Evolutionary conservation across 2,329 filamentous ascomycete species (phyloP), one percentile per base, ranked within the genome.

Genomic region (Pyrenochaeta sp.): DNA sequence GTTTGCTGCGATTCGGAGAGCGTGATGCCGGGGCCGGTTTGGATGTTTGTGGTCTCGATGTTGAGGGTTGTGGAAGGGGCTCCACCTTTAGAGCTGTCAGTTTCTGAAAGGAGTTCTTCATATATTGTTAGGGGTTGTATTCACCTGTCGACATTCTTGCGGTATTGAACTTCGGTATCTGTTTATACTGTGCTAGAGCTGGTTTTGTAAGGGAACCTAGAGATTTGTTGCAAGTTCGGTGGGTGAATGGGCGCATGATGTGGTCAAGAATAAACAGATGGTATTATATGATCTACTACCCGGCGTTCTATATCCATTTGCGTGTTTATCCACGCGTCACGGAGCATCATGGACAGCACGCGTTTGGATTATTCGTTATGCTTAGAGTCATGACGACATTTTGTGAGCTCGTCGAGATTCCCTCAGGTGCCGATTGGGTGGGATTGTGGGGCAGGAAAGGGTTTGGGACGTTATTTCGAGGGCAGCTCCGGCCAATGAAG

Each of bases 1-100:
- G 81, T 74, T 47, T 78, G 78, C 58, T 86, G 81, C 14, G 75
- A 61, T 0, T 71, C 53, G 13, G 73, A 74, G 10, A 85, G 72
- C 1, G 74, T 65, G 10, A 85, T 75, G 9, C 81, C 81, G 0
- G 77, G 54, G 0, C 73, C 75, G 7, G 77, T 77, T 31, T 78
- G 74, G 60, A 86, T 74, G 58, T 77, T 69, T n/a, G 74, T 81
- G 62, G 77, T 81, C 57, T 81, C 77, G 50, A 85, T 79, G 30
- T 75, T 74, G 44, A 76, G 64, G 20, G 40, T 49, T 31, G 44
- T 39, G 13, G 34, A 31, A 4, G 31, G 3, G 3, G 53, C 37
- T 3, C 46, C 29, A 4, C 35, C 51, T n/a, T n/a, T n/a, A n/a
- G n/a, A n/a, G n/a, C n/a, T n/a, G n/a, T n/a, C n/a, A n/a, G n/a